Percentiles rank a stretch among this genome's conserved stretches.
These are phyloP conservation scores for Athelia psychrophila DNA, from an alignment of 1,284 basidiomycete species.

Conservation along the genomic window DNA sequence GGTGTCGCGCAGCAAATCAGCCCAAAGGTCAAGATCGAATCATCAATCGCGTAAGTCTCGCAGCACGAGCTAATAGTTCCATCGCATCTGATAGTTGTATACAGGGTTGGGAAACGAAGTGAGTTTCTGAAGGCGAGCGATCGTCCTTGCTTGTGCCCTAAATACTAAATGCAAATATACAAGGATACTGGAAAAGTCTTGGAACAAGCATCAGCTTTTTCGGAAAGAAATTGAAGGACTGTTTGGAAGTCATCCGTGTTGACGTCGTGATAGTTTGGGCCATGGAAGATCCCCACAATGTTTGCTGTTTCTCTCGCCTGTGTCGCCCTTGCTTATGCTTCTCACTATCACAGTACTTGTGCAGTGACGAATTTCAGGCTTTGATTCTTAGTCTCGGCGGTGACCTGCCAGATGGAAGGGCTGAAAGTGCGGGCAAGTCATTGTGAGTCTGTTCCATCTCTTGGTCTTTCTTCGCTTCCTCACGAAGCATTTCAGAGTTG, in stretches of 20 bases:
- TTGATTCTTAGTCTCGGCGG: constrained; percentile 16
- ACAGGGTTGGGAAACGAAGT: constrained; percentile 15
- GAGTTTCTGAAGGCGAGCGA: constrained; percentile 1
- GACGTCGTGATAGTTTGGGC: constrained; percentile 24
- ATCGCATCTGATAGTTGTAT: neutral
- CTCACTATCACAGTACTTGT: constrained; percentile 14
- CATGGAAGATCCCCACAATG: constrained; percentile 20
- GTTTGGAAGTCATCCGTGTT: constrained; percentile 13
- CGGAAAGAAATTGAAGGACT: constrained; percentile 13
- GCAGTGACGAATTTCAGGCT: constrained; percentile 15
- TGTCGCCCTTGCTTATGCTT: neutral
- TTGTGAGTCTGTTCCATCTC: constrained; percentile 8
- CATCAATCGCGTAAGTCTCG: constrained; percentile 19
- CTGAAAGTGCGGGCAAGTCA: constrained; percentile 5
- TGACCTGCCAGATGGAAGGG: constrained; percentile 5
- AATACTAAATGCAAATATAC: neutral
- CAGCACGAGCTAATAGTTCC: neutral
- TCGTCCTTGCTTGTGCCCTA: neutral
- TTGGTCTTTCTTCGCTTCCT: neutral
- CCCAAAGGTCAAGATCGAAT: constrained; percentile 19
- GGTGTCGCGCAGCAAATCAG: constrained; percentile 22
- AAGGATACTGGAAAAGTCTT: constrained; percentile 21
- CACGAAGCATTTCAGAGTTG: constrained; percentile 7
- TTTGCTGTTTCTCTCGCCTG: constrained; percentile 2
- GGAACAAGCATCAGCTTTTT: constrained; percentile 15